These are phyloP conservation scores for Penicillium cinerascens DNA, from an alignment of 495 filamentous ascomycete species.

Conservation along the genomic window DNA sequence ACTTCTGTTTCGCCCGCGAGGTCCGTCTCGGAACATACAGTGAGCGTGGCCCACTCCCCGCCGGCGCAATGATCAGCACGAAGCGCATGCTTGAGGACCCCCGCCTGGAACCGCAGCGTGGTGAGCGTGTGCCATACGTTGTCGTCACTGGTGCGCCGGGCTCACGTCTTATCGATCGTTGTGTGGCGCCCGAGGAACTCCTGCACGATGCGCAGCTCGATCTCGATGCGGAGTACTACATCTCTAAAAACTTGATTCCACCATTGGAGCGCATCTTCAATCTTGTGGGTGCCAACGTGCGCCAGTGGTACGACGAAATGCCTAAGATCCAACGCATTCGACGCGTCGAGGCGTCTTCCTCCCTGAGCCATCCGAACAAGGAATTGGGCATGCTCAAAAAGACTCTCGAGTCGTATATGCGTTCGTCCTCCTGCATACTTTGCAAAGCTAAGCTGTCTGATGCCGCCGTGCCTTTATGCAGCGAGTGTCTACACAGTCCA, in stretches of 20 bases:
- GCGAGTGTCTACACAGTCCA: conserved; percentile 53
- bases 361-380: not conserved
- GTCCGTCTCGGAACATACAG: conserved; percentile 90
- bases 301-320: conserved; percentile 95
- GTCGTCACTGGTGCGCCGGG: conserved; percentile 86
- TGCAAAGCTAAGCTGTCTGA: conserved; percentile 66
- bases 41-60: conserved; percentile 70
- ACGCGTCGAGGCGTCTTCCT: conserved; percentile 40
- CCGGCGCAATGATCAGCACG: conserved; percentile 83
- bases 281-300: conserved; percentile 88
- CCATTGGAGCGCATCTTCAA: conserved; percentile 96
- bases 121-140: conserved; percentile 91
- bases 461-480: conserved; percentile 54
- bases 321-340: conserved; percentile 79
- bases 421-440: conserved; percentile 69
- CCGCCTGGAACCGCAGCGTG: conserved; percentile 87
- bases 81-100: conserved; percentile 81
- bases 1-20: conserved; percentile 92
- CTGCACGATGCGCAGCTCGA: conserved; percentile 70
- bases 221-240: conserved; percentile 97
- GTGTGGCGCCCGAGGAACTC: conserved; percentile 81
- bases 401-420: conserved; percentile 79
- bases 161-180: conserved; percentile 81
- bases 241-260: conserved; percentile 90
- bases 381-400: conserved; percentile 18